These are phyloP conservation scores for Primulina eburnea DNA, from an alignment of 257 asterid genomes.

Conservation along the genomic window DNA sequence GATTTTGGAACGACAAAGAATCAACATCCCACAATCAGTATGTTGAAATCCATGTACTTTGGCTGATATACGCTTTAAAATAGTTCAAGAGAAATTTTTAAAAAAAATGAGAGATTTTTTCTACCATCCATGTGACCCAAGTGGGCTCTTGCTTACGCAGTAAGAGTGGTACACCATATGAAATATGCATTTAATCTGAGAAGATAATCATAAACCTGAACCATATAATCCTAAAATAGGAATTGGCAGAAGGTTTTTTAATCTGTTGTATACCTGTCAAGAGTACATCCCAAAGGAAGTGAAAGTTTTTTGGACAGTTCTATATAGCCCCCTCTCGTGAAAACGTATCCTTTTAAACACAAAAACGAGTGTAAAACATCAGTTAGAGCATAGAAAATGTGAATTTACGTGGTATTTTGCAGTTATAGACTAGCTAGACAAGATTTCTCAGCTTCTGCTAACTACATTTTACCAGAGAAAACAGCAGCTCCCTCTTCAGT, in stretches of 20 bases:
- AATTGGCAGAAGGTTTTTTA: not conserved
- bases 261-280: constrained; percentile 64
- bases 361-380: constrained; percentile 5
- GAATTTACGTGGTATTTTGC: constrained; percentile 6
- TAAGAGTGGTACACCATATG: not conserved
- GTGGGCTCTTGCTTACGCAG: not conserved
- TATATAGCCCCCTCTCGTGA: constrained; percentile 88
- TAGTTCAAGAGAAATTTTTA: no score
- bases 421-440: not conserved
- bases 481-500: constrained; percentile 63
- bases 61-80: no score
- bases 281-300: constrained; percentile 86
- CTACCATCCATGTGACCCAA: not conserved
- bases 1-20: not conserved
- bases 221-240: no score
- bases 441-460: constrained; percentile 7
- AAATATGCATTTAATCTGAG: not conserved
- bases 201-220: no score
- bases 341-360: constrained; percentile 52
- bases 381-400: not conserved
- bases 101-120: no score
- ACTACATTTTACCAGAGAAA: constrained; percentile 60
- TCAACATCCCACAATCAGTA: not conserved
- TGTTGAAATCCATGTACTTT: not conserved
- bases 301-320: constrained; percentile 70